These are phyloP conservation scores for Raffaelea arxii DNA, from an alignment of 2,329 filamentous ascomycete species.

Conservation along the genomic window DNA sequence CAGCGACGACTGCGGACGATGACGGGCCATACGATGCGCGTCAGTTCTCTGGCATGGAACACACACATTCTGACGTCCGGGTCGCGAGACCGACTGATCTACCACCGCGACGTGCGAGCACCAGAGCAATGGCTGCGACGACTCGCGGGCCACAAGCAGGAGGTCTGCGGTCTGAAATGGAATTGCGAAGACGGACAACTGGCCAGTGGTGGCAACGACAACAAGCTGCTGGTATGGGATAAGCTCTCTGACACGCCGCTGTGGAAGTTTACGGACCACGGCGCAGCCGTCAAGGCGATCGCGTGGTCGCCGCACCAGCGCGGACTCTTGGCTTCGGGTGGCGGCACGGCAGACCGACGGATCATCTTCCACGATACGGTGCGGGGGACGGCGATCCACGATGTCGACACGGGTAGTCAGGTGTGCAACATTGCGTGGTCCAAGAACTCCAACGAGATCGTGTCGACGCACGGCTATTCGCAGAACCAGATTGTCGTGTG, in stretches of 20 bases:
- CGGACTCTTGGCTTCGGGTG: slow-evolving; percentile 86
- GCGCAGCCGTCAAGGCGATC: slow-evolving; percentile 93
- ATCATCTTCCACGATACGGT: slow-evolving; percentile 98
- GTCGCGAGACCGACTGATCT: slow-evolving; percentile 85
- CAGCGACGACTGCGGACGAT: slow-evolving; percentile 82
- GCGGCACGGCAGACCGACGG: slow-evolving; percentile 87
- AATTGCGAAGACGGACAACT: slow-evolving; percentile 93
- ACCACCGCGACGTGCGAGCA: slow-evolving; percentile 88
- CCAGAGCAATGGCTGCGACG: slow-evolving; percentile 85
- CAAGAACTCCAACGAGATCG: slow-evolving; percentile 95
- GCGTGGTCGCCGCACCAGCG: slow-evolving; percentile 96
- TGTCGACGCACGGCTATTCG: slow-evolving; percentile 92
- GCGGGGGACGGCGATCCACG: slow-evolving; percentile 69
- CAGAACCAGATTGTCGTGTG: slow-evolving; percentile 99
- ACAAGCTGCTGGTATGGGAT: slow-evolving; percentile 98
- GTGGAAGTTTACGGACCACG: slow-evolving; percentile 91
- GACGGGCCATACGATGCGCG: slow-evolving; percentile 89
- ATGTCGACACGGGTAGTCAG: slow-evolving; percentile 93
- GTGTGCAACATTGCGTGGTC: slow-evolving; percentile 99
- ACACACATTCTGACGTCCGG: slow-evolving; percentile 95
- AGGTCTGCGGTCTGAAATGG: slow-evolving; percentile 95
- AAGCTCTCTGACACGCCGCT: slow-evolving; percentile 85
- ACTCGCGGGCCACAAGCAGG: slow-evolving; percentile 90
- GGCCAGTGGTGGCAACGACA: slow-evolving; percentile 94
- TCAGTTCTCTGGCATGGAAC: slow-evolving; percentile 94